Evolutionary conservation across 495 filamentous ascomycete genomes (phyloP), one percentile per base, ranked within the genome.

Genomic region (Tuber borchii): DNA sequence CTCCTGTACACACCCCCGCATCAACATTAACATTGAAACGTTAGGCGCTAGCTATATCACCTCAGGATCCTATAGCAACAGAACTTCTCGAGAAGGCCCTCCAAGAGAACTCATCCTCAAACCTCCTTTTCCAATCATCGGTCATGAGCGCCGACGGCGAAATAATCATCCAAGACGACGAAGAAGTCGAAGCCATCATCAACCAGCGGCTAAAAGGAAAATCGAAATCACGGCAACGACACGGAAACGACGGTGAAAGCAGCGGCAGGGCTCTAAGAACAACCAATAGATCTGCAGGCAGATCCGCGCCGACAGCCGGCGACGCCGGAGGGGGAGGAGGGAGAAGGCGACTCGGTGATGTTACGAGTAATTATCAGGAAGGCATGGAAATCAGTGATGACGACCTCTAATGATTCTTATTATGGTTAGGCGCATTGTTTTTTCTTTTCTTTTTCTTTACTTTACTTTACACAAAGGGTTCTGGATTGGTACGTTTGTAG

Each of bases 1-100:
- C 42, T 12, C 10, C 20, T 20, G 44, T 9, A 26, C 45, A 22
- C 12, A 61, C 31, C 19, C 22, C 44, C 12, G 1, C 31, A 71
- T 42, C 17, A 31, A 19, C 17, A 45, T 43, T 45, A 34, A 73
- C 74, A 44, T 86, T 87, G 5, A 84, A 92, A 37, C 91, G 93
- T 78, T 90, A 95, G 85, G 93, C 93, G 0, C 87, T 96, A 76
- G 91, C 85, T 76, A 91, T 86, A 83, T 89, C 86, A 80, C 90
- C 85, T 75, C 91, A 86, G 86, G 92, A 93, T 61, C 89, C 91
- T 16, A 90, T 93, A 69, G 91, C 92, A 7, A 92, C 90, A 17
- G 92, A 92, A 74, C 83, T 94, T 48, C 84, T 94, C 22, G 90
- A 89, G 69, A 91, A 92, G 72, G 92, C 92, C 16, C 85, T 94